phyloP scores from a whole-genome alignment of 306 rosid species.

The Geum urbanum region DNA sequence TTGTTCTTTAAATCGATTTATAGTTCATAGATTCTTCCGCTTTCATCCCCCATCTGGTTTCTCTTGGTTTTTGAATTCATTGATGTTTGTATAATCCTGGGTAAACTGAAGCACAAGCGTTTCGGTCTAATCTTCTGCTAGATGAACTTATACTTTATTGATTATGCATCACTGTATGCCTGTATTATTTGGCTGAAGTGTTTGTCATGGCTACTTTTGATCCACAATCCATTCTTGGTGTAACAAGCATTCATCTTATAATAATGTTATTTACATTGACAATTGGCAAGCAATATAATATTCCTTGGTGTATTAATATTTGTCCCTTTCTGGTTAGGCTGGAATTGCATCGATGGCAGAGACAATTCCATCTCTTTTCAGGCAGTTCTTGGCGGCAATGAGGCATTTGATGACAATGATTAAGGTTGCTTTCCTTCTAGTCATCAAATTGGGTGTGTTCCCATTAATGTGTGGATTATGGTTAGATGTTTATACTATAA shows the following conservation, averaged over 20 bases:
- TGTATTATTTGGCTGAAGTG: neutral
- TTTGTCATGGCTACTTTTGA: neutral
- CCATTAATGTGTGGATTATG: slow-evolving; percentile 99
- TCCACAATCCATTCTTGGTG: neutral
- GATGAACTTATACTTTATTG: no score
- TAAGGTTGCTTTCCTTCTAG: slow-evolving; percentile 96
- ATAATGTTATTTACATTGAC: neutral
- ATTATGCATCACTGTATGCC: no score
- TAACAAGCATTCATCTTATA: slow-evolving; percentile 14
- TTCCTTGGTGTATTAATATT: slow-evolving; percentile 92
- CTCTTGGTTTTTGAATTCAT: no score
- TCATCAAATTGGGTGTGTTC: slow-evolving; percentile 97
- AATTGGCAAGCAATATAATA: slow-evolving; percentile 96
- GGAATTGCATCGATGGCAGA: slow-evolving; percentile 92
- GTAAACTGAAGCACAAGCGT: no score
- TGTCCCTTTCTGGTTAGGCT: slow-evolving; percentile 85
- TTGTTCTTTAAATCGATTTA: no score
- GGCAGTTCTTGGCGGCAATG: slow-evolving; percentile 98
- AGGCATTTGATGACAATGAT: slow-evolving; percentile 99
- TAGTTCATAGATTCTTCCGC: no score
- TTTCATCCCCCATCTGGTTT: no score
- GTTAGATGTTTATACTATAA: slow-evolving; percentile 93
- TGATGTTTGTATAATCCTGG: no score
- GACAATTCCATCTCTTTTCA: slow-evolving; percentile 88
- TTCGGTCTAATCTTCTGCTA: no score